Base-by-base conservation (phyloP, 2,329 filamentous ascomycete species). In the Mollisiaceae sp. region DNA sequence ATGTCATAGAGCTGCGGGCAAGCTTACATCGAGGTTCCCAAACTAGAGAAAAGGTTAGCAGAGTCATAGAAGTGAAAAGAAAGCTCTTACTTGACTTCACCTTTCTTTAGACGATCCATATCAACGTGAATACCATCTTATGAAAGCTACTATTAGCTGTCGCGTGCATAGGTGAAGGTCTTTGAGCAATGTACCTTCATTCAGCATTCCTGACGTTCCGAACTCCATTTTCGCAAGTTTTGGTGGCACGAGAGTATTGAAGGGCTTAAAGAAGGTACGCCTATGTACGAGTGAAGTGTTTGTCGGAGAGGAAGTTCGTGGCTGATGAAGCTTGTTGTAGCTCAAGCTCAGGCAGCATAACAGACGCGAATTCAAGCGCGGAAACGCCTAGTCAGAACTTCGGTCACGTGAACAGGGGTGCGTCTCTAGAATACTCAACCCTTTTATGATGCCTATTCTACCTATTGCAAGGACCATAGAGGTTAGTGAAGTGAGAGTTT, bases 111-210 rank as follows among this genome's bases (percentile, higher is more conserved):
- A 77, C 95, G 91, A 77, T 98, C 92, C 95, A 99, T 99, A 78
- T 99, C 95, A 74, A 99, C 86, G 80, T 99, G 95, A 79, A 99
- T 98, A 79, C 95, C 95, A 94, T 99, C 95, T 98, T 75, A 18
- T 57, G 41, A 54, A 62, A 73, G 69, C 68, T 71, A 45, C 32
- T 52, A 67, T 76, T 73, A 76, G 74, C 70, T 75, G 47, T 68
- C 59, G 55, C 62, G 52, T 66, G 56, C 39, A 45, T 45, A 50
- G 66, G 67, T 62, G 45, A 62, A 62, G 70, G 65, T 66, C 43
- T 59, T 61, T 36, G 60, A 24, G 57, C 47, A 39, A 65, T 75
- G 71, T 79, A 89, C 88, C 88, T 82, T 89, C 86, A 73, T 85
- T 89, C 73, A 90, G 77, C 73, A 82, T 82, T 76, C 88, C 88